Evolutionary conservation across 2,329 filamentous ascomycete genomes (phyloP).

Genomic region (Zalaria obscura): DNA sequence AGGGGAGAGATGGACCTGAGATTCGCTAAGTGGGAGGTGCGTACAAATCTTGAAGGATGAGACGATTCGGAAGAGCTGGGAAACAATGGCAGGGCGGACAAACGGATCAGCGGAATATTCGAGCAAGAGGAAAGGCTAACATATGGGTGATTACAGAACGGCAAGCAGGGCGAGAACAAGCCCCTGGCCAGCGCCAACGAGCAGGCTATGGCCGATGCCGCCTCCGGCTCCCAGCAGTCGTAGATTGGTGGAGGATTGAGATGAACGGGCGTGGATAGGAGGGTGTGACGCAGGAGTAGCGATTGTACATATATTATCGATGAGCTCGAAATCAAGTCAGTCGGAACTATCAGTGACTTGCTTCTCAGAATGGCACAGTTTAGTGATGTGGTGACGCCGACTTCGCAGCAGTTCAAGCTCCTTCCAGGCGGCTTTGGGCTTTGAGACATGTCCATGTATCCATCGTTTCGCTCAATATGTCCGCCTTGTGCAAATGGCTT

Average conservation of each 20-base stretch:
- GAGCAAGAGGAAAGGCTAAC: constrained; percentile 4
- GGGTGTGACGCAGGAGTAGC: not conserved
- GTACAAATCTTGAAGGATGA: constrained; percentile 21
- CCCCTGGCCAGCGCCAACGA: constrained; percentile 47
- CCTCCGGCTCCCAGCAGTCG: not conserved
- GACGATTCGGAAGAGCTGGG: not conserved
- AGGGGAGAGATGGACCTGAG: constrained; percentile 79
- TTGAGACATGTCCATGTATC: too few relatives aligned
- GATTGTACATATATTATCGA: not conserved
- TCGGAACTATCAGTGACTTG: too few relatives aligned
- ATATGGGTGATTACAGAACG: constrained; percentile 51
- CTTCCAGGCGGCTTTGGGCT: too few relatives aligned
- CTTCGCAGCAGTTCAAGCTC: too few relatives aligned
- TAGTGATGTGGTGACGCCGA: too few relatives aligned
- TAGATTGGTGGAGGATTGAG: not conserved
- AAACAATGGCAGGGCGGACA: not conserved
- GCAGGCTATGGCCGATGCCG: constrained; percentile 24
- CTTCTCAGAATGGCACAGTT: too few relatives aligned
- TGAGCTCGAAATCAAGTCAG: too few relatives aligned
- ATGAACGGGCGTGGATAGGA: not conserved
- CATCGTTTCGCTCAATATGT: too few relatives aligned
- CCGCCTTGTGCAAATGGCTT: too few relatives aligned
- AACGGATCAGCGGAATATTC: too few relatives aligned
- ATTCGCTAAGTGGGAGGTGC: constrained; percentile 92
- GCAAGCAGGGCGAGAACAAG: constrained; percentile 84